These are phyloP conservation scores for Calonectria fujianensis DNA, from an alignment of 2,329 filamentous ascomycete genomes.

Conservation along the genomic window DNA sequence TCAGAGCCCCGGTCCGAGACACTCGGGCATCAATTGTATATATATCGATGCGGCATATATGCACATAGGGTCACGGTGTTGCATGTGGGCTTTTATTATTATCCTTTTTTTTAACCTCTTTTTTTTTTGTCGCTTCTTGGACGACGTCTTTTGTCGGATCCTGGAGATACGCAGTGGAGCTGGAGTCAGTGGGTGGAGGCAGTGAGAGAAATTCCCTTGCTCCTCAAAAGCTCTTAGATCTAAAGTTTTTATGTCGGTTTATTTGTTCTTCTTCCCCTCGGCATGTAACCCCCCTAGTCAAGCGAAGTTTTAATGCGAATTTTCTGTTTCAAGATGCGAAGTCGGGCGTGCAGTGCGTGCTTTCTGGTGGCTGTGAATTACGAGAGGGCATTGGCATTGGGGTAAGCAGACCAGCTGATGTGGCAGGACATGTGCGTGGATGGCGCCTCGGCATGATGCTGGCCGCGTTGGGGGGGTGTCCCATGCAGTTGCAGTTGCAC, in stretches of 20 bases:
- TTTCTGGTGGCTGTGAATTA: constrained; percentile 9
- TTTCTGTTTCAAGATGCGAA: constrained; percentile 24
- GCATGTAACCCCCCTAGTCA: constrained; percentile 39
- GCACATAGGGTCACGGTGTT: constrained; percentile 57
- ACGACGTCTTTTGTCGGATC: constrained; percentile 37
- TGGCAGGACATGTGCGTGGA: constrained; percentile 26
- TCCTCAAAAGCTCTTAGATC: constrained; percentile 26
- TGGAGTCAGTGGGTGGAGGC: constrained; percentile 27
- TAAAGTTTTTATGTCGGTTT: constrained; percentile 31
- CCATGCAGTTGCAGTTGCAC: constrained; percentile 30
- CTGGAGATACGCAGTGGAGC: constrained; percentile 35
- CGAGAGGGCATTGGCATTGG: background rate
- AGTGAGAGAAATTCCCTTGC: constrained; percentile 20
- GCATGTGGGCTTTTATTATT: constrained; percentile 36
- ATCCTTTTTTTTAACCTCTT: constrained; percentile 36
- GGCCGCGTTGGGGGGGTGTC: background rate
- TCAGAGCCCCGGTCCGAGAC: constrained; percentile 26
- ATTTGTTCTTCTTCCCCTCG: constrained; percentile 26
- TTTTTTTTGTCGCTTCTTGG: constrained; percentile 37
- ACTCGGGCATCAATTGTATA: constrained; percentile 51
- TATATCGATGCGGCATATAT: constrained; percentile 54
- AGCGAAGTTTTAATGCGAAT: constrained; percentile 43
- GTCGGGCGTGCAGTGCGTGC: background rate
- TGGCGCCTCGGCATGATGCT: constrained; percentile 20
- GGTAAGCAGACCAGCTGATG: constrained; percentile 29